Conservation (phyloP, 106 monocot species). For the Platanthera guangdongensis region DNA sequence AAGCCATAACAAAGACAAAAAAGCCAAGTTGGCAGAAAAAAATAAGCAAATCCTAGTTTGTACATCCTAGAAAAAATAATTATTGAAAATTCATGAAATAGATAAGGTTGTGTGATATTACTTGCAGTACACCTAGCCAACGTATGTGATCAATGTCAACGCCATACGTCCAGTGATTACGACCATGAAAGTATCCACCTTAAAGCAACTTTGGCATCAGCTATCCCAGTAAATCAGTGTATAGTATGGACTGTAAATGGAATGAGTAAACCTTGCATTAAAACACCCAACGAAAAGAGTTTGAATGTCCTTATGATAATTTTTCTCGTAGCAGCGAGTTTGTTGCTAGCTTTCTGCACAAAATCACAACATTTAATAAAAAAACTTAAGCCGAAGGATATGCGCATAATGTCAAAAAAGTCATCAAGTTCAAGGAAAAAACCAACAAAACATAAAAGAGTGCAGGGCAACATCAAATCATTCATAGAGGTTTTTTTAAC, state of each 20-base stretch:
- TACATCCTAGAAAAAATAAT: background rate
- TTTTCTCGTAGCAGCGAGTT: conserved; percentile 53
- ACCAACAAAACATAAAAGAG: no score
- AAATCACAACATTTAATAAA: conserved; percentile 8
- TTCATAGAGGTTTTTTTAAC: no score
- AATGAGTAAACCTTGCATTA: conserved; percentile 64
- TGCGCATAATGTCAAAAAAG: background rate
- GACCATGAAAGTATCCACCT: conserved; percentile 97
- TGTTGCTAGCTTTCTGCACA: conserved; percentile 56
- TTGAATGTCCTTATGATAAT: conserved; percentile 60
- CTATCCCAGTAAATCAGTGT: background rate
- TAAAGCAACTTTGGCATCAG: conserved; percentile 9
- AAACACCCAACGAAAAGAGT: conserved; percentile 73
- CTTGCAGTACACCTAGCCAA: conserved; percentile 81
- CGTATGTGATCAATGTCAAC: conserved; percentile 75
- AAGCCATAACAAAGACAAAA: background rate
- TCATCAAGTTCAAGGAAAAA: background rate
- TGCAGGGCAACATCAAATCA: no score
- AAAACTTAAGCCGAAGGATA: background rate
- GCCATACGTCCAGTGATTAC: conserved; percentile 67
- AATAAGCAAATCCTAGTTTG: background rate
- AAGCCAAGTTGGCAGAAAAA: background rate
- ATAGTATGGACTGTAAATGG: background rate
- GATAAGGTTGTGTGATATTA: conserved; percentile 13
- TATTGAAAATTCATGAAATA: background rate